A percentile compares a stretch with the other conserved stretches of the same genome.
Conservation (phyloP, 2,329 filamentous ascomycete genomes). For the Talaromyces amestolkiae region DNA sequence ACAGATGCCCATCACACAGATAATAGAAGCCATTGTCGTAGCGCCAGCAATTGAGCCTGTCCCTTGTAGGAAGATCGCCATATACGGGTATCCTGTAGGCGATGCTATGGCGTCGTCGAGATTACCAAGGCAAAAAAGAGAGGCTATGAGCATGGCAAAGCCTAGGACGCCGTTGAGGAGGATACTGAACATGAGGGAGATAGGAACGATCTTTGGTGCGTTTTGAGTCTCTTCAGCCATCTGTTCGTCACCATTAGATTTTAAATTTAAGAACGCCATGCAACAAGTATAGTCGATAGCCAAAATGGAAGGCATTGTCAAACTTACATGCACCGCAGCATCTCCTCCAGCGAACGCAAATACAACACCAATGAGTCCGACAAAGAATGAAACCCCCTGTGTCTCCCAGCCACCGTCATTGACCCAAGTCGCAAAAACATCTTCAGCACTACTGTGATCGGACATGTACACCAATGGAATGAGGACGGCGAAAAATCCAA, state of each 20-base stretch:
- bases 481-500: conserved; percentile 15
- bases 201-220: conserved; percentile 51
- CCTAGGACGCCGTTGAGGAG: conserved; percentile 54
- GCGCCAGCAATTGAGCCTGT: conserved; percentile 29
- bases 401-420: conserved; percentile 14
- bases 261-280: neutral
- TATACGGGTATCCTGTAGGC: conserved; percentile 56
- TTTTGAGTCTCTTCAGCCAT: conserved; percentile 45
- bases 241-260: conserved; percentile 19
- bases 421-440: conserved; percentile 6
- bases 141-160: conserved; percentile 54
- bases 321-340: conserved; percentile 27
- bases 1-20: conserved; percentile 28
- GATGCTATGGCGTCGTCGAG: conserved; percentile 29
- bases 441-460: conserved; percentile 17
- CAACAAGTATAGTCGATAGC: neutral
- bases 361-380: neutral
- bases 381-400: conserved; percentile 10
- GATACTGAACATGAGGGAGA: conserved; percentile 50
- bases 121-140: conserved; percentile 56
- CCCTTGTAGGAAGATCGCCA: conserved; percentile 53
- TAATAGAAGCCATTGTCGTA: conserved; percentile 27
- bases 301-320: neutral
- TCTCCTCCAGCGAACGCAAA: conserved; percentile 20
- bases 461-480: conserved; percentile 16